Base-by-base conservation (phyloP, 2,329 filamentous ascomycete genomes). In the Exophiala viscosa region DNA sequence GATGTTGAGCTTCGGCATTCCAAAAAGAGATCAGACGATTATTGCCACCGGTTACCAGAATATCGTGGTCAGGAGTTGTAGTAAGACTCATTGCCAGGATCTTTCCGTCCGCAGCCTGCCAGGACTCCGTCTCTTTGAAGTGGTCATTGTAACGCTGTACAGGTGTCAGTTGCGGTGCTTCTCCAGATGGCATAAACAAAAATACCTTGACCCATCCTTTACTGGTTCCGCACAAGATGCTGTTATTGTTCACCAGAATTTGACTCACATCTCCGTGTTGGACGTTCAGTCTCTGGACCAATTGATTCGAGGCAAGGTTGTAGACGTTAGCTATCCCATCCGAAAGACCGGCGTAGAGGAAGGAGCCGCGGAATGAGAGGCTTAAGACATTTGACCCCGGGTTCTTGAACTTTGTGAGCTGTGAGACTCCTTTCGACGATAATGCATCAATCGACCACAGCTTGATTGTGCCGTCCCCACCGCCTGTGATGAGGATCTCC, bases 41-140 rank as follows among this genome's bases (percentile, higher is more conserved):
- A 64, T 95, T 99, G 43, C 90, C 91, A 7, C 93, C 93, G 0
- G 92, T 96, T 3, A 96, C 90, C 67, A 90, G 93, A n/a, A 93
- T 82, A n/a, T 87, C 82, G 53, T 87, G 82, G 45, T 82, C 80
- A 28, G 86, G 81, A 67, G 86, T 82, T 1, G 76, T 83, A 0
- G 86, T 86, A 14, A 87, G 81, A 0, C 88, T 86, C 0, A 92
- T 96, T 2, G 92, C 86, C 11, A 99, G 77, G 36, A 97, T 88
- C 58, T 93, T 87, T 42, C 90, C 92, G 34, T 89, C 76, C 64
- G 99, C 92, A 0, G 91, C 92, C 63, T 85, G 81, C 84, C 90
- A 92, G 45, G 84, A 81, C 20, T 82, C 82, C 10, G 91, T 77
- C 53, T 87, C 86, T 64, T 92, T 86, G 60, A 95, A 95, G 54